A percentile compares a stretch with the other conserved stretches of the same genome.
phyloP scores from a whole-genome alignment of 169 alveolate species.

The Pseudocohnilembus persalinus region DNA sequence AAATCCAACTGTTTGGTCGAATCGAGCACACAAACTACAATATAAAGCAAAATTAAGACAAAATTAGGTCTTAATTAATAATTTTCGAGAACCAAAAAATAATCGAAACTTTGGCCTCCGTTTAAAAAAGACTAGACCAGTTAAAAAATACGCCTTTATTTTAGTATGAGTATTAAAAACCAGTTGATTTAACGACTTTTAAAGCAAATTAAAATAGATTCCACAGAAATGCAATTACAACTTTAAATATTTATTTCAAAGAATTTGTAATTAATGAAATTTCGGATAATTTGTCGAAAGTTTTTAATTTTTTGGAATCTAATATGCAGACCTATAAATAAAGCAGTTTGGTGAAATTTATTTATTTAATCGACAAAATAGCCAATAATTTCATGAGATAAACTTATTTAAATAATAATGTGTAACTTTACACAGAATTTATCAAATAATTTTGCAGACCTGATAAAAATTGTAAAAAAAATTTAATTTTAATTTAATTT shows the following conservation, averaged over 20 bases:
- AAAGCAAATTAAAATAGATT: slow-evolving; percentile 15
- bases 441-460: slow-evolving; percentile 3
- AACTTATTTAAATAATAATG: slow-evolving; percentile 25
- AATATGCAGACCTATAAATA: slow-evolving; percentile 8
- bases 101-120: not conserved
- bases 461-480: not conserved
- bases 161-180: slow-evolving; percentile 12
- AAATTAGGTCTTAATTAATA: not conserved
- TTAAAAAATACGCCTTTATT: slow-evolving; percentile 20
- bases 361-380: slow-evolving; percentile 25
- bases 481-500: not conserved
- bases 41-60: not conserved
- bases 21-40: slow-evolving; percentile 2
- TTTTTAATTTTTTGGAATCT: slow-evolving; percentile 31
- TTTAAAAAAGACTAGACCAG: not conserved
- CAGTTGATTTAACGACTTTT: slow-evolving; percentile 27
- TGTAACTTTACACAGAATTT: slow-evolving; percentile 15
- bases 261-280: slow-evolving; percentile 37
- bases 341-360: not conserved
- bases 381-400: slow-evolving; percentile 7
- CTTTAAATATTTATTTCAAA: slow-evolving; percentile 30
- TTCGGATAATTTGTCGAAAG: slow-evolving; percentile 24
- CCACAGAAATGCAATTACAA: slow-evolving; percentile 9
- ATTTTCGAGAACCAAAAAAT: not conserved
- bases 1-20: not conserved